Base-by-base conservation (phyloP, 805 yeast species). In the Schizosaccharomyces osmophilus region DNA sequence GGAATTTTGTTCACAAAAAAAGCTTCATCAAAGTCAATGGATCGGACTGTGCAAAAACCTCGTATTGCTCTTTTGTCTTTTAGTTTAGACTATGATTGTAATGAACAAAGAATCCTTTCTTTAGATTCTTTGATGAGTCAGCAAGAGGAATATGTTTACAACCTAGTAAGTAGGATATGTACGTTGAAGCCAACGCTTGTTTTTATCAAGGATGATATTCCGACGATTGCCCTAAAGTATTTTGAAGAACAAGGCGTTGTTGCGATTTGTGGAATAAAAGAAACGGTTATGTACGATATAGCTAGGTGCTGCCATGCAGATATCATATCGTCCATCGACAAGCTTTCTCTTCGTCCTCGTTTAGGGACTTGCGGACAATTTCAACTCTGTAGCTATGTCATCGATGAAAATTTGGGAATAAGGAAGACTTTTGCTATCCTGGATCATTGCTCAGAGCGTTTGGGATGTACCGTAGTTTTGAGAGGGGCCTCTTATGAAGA, bases 1-100 rank as follows among this genome's bases (percentile, higher is more conserved):
- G 99, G 98, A 0, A 71, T 87, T 4, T 84, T 87, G 2, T 87
- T 89, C 70, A 84, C 97, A 0, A 87, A 88, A 65, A 80, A 82
- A 19, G 74, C 89, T 55, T 95, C 95, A 3, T 75, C 85, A 48
- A 86, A 83, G 67, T 70, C 78, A 1, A 94, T 93, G 98, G 79
- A 87, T 0, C 70, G 79, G 5, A 68, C 69, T 29, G 75, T 94
- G 6, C 67, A 69, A 0, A 76, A 79, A 60, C 97, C 99, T 0
- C 78, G 82, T 62, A 84, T 93, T 48, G 81, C 90, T 63, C 74
- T 94, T 19, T 77, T 93, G 5, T 83, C 88, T 76, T 93, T 93
- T 67, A 96, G 97, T 0, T 73, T 93, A 31, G 97, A 89, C 68
- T 93, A 87, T 66, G 75, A 82, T 63, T 81, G 83, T 63, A 82